Conservation (phyloP, 1,139 yeast genomes). For the Debaryomycetaceae sp. region DNA sequence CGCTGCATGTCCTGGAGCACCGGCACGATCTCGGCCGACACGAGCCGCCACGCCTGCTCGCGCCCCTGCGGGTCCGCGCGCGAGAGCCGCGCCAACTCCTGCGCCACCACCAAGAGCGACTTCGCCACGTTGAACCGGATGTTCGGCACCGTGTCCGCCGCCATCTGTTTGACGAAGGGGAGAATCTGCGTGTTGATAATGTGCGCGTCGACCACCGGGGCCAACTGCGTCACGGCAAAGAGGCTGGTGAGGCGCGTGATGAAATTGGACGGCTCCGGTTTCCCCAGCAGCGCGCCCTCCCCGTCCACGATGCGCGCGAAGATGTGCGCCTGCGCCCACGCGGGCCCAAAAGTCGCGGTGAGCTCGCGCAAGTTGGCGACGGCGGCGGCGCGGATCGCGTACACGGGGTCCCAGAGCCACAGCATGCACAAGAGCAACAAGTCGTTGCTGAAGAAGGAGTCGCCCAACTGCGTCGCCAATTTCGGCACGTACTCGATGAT, state of each 20-base stretch:
- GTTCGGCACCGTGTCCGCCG: constrained; percentile 81
- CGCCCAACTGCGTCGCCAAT: constrained; percentile 92
- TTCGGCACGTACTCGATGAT: constrained; percentile 94
- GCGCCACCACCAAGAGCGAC: constrained; percentile 54
- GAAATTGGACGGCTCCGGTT: constrained; percentile 41
- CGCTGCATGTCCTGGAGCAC: constrained; percentile 51
- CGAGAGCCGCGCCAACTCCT: constrained; percentile 29
- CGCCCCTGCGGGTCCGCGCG: constrained; percentile 5
- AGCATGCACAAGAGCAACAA: constrained; percentile 84
- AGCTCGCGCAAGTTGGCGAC: constrained; percentile 72
- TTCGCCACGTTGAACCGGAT: constrained; percentile 92
- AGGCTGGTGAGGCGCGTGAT: constrained; percentile 87
- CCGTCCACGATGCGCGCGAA: constrained; percentile 57
- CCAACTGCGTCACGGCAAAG: constrained; percentile 72
- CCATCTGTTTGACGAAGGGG: constrained; percentile 67
- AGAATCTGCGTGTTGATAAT: constrained; percentile 56
- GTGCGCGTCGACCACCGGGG: constrained; percentile 52
- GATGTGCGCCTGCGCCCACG: constrained; percentile 85
- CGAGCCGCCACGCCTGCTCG: constrained; percentile 27
- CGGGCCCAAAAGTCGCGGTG: constrained; percentile 80
- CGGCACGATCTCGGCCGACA: constrained; percentile 49
- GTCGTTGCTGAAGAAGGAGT: constrained; percentile 84
- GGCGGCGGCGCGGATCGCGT: constrained; percentile 94
- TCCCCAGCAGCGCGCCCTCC: constrained; percentile 7
- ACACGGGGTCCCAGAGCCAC: constrained; percentile 98